Conservation (phyloP, 768 basidiomycete species). For the Trametes gibbosa region DNA sequence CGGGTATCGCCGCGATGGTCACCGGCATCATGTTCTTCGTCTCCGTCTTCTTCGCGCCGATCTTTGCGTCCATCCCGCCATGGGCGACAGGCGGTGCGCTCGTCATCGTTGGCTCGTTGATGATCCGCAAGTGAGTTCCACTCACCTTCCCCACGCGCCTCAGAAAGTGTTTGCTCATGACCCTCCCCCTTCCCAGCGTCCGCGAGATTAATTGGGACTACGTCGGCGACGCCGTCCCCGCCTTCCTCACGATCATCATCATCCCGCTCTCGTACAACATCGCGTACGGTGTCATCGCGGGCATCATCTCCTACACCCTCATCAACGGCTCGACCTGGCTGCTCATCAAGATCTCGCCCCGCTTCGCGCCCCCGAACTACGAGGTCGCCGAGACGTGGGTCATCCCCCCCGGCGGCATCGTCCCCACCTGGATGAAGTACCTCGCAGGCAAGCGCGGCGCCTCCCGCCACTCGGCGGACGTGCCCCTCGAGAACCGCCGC, state of each 20-base stretch:
- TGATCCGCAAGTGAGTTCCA: conserved; percentile 73
- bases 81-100: conserved; percentile 90
- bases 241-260: conserved; percentile 77
- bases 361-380: conserved; percentile 61
- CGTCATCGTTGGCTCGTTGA: conserved; percentile 82
- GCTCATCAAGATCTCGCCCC: conserved; percentile 51
- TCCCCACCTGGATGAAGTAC: conserved; percentile 68
- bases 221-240: conserved; percentile 82
- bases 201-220: conserved; percentile 90
- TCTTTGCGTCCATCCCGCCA: conserved; percentile 82
- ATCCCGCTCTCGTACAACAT: conserved; percentile 84
- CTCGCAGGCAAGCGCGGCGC: conserved; percentile 1
- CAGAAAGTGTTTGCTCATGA: background rate
- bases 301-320: conserved; percentile 65
- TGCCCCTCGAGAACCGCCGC: conserved; percentile 6
- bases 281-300: conserved; percentile 86
- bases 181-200: conserved; percentile 43
- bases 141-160: background rate
- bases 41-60: conserved; percentile 83
- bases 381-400: conserved; percentile 67
- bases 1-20: conserved; percentile 75
- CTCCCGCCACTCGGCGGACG: conserved; percentile 1
- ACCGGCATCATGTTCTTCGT: conserved; percentile 78
- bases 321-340: conserved; percentile 69
- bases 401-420: conserved; percentile 66